These are phyloP conservation scores for Coelastrella sp. DNA, from an alignment of 139 green algal species.

Conservation along the genomic window DNA sequence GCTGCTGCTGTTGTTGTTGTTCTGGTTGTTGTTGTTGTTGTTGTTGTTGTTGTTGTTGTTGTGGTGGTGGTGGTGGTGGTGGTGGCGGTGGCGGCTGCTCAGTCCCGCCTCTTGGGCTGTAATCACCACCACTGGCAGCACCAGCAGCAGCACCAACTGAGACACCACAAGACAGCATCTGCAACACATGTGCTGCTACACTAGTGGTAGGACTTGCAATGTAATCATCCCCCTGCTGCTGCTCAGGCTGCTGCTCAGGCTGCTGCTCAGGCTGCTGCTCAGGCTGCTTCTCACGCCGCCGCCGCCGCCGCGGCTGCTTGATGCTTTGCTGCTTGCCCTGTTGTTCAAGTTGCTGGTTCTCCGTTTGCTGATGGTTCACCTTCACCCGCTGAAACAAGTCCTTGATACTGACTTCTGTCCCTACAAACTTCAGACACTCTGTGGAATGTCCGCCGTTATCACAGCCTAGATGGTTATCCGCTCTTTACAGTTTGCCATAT, in stretches of 20 bases:
- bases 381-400: not conserved
- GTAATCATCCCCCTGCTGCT: not conserved
- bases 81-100: too few relatives aligned
- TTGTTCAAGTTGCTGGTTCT: not conserved
- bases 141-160: not conserved
- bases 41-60: too few relatives aligned
- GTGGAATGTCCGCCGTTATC: not conserved
- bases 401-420: not conserved
- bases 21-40: too few relatives aligned
- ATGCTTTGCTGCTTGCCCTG: not conserved
- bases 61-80: too few relatives aligned
- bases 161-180: not conserved
- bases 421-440: not conserved
- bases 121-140: not conserved
- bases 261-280: too few relatives aligned
- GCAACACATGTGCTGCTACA: not conserved
- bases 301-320: too few relatives aligned
- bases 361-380: not conserved
- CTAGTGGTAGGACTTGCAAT: not conserved
- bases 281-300: too few relatives aligned
- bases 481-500: not conserved
- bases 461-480: not conserved
- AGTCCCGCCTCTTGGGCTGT: not conserved
- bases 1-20: not conserved
- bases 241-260: too few relatives aligned